These are phyloP conservation scores for Malus hybrid DNA, from an alignment of 331 rosid species.

Conservation along the genomic window DNA sequence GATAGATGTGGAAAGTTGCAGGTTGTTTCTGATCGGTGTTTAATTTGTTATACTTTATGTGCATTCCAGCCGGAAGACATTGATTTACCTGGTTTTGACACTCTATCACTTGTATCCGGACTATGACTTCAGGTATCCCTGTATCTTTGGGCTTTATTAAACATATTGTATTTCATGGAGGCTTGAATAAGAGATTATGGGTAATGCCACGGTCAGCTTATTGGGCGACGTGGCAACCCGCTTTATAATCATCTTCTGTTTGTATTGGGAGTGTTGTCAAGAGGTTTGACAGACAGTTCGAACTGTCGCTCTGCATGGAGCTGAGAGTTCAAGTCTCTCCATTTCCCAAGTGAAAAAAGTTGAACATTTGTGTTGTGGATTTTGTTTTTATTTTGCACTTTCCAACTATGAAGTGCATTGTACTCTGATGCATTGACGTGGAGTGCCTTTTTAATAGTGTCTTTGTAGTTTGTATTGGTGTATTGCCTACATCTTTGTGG, in stretches of 20 bases:
- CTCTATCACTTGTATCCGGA: conserved; percentile 93
- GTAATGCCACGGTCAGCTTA: conserved; percentile 98
- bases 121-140: conserved; percentile 89
- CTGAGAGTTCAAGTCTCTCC: conserved; percentile 99
- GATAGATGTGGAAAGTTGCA: conserved; percentile 24
- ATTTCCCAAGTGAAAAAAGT: conserved; percentile 60
- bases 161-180: background rate
- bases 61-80: conserved; percentile 83
- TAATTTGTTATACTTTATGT: conserved; percentile 22
- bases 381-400: background rate
- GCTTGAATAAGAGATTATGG: conserved; percentile 66
- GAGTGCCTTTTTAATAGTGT: background rate
- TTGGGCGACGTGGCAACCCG: conserved; percentile 97
- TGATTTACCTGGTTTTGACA: conserved; percentile 84
- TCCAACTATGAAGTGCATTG: background rate
- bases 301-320: conserved; percentile 89
- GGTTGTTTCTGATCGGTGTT: conserved; percentile 12
- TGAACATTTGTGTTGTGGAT: conserved; percentile 21
- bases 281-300: conserved; percentile 97
- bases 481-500: conserved; percentile 31
- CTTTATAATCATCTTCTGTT: conserved; percentile 55
- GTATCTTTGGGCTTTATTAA: conserved; percentile 27
- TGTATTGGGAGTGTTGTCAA: conserved; percentile 96
- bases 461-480: conserved; percentile 18
- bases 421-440: conserved; percentile 9